Conservation (phyloP, 345 rosid species). For the Rhizophora mangle region DNA sequence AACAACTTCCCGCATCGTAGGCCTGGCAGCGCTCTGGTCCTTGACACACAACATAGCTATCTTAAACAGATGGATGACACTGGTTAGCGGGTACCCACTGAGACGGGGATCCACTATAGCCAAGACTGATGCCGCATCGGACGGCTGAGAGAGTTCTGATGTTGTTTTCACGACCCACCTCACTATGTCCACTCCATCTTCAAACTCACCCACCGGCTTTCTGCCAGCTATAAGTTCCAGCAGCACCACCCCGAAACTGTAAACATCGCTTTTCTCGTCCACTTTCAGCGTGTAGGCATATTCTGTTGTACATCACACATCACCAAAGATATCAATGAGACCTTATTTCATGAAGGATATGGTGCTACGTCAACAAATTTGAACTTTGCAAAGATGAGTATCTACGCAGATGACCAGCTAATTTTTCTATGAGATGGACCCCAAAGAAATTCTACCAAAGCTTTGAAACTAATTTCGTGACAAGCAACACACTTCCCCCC, state of each 20-base stretch:
- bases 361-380: no score
- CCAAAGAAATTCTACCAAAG: no score
- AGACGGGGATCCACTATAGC: slow-evolving; percentile 69
- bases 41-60: slow-evolving; percentile 76
- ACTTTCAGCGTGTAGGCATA: slow-evolving; percentile 87
- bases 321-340: no score
- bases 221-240: slow-evolving; percentile 80
- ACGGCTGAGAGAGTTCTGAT: slow-evolving; percentile 65
- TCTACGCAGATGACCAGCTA: no score
- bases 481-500: no score
- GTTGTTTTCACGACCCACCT: slow-evolving; percentile 77
- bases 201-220: slow-evolving; percentile 87
- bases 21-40: slow-evolving; percentile 62
- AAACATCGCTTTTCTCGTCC: slow-evolving; percentile 90
- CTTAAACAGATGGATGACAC: slow-evolving; percentile 69
- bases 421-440: no score
- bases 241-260: slow-evolving; percentile 84
- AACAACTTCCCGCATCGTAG: slow-evolving; percentile 93
- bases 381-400: no score
- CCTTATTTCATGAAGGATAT: no score
- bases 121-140: slow-evolving; percentile 53
- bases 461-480: no score
- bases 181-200: slow-evolving; percentile 95
- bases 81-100: slow-evolving; percentile 48
- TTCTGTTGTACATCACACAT: slow-evolving; percentile 36